Percentiles rank a stretch among this genome's conserved stretches.
phyloP scores from a whole-genome alignment of 2,329 filamentous ascomycete genomes.

The Coniochaeta sp. region DNA sequence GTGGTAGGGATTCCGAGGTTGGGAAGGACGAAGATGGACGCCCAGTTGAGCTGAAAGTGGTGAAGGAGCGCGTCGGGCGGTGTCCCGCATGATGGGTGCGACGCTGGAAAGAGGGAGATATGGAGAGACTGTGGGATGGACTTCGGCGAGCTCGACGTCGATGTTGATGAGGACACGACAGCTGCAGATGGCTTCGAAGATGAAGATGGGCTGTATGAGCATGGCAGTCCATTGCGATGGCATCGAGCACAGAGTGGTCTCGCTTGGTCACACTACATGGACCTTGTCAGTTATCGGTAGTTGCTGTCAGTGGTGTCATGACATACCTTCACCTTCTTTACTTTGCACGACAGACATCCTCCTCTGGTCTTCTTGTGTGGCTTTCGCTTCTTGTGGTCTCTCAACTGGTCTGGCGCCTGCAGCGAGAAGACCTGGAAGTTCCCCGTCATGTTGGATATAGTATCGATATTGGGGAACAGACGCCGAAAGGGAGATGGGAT shows the following conservation, averaged over 20 bases:
- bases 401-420: conserved; percentile 17
- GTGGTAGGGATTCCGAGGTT: conserved; percentile 6
- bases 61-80: conserved; percentile 11
- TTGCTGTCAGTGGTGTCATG: too few species aligned
- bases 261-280: conserved; percentile 14
- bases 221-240: conserved; percentile 12
- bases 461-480: not conserved
- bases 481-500: not conserved
- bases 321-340: conserved; percentile 16
- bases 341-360: conserved; percentile 16
- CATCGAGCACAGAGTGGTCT: conserved; percentile 13
- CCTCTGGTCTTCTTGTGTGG: conserved; percentile 15
- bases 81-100: conserved; percentile 9
- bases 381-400: conserved; percentile 14
- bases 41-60: conserved; percentile 9
- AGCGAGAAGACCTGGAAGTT: conserved; percentile 16
- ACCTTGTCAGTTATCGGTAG: not conserved
- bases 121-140: not conserved
- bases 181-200: not conserved
- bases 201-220: conserved; percentile 8
- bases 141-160: not conserved
- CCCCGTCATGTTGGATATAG: not conserved
- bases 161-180: not conserved
- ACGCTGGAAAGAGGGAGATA: conserved; percentile 4
- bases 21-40: conserved; percentile 11